Conservation (phyloP, 2,329 filamentous ascomycete genomes). For the Trichothecium sympodiale region DNA sequence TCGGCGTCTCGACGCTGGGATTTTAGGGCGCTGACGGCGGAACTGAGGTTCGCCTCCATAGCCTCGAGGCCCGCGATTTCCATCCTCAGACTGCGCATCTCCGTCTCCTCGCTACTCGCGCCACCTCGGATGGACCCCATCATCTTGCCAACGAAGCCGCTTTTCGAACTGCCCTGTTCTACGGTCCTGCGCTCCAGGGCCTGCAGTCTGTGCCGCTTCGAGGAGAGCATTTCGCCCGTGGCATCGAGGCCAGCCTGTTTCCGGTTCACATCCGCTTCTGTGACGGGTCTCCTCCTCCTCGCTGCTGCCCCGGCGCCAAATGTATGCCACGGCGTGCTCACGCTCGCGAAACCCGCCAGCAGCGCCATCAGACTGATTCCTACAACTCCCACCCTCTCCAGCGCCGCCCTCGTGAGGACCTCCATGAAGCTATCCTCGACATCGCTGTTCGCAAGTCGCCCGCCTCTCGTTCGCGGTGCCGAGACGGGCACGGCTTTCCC, state of each 20-base stretch:
- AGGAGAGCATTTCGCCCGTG: constrained; percentile 65
- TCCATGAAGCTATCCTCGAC: constrained; percentile 20
- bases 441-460: constrained; percentile 4
- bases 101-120: constrained; percentile 45
- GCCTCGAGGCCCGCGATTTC: constrained; percentile 72
- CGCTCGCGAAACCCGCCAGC: constrained; percentile 81
- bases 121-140: constrained; percentile 60
- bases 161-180: constrained; percentile 12
- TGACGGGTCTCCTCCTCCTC: constrained; percentile 43
- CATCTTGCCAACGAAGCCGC: constrained; percentile 61
- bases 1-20: constrained; percentile 51
- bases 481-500: constrained; percentile 47
- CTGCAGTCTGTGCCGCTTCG: constrained; percentile 63
- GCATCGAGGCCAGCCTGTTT: constrained; percentile 72
- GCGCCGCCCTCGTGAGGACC: constrained; percentile 38
- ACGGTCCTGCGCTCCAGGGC: constrained; percentile 52
- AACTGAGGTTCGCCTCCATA: constrained; percentile 63
- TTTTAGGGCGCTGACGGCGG: constrained; percentile 53
- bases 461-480: constrained; percentile 4
- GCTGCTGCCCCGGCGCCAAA: constrained; percentile 50
- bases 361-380: constrained; percentile 80
- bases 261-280: constrained; percentile 62
- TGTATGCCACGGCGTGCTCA: constrained; percentile 77
- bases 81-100: constrained; percentile 53
- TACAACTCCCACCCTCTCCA: constrained; percentile 69